phyloP scores from a whole-genome alignment of 768 basidiomycete genomes.

The Calvatia gigantea region DNA sequence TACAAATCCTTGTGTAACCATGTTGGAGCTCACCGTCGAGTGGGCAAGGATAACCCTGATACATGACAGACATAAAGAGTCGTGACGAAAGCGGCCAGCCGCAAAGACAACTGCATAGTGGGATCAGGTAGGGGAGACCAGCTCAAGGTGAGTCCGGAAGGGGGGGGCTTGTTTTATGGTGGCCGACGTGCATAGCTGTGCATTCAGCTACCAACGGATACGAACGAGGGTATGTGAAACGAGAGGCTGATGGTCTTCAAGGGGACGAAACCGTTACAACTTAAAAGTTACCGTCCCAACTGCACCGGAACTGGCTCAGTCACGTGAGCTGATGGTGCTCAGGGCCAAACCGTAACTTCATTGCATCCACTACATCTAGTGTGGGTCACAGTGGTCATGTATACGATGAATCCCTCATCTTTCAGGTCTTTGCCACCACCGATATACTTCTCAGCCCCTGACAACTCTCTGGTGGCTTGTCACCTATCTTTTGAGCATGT shows the following conservation, averaged over 20 bases:
- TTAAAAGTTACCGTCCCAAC: too few species aligned
- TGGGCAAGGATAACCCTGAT: slow-evolving; percentile 16
- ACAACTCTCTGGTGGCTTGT: too few species aligned
- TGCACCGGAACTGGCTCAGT: too few species aligned
- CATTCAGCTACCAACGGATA: background rate
- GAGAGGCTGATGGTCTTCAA: background rate
- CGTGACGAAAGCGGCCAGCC: slow-evolving; percentile 27
- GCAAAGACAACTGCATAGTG: slow-evolving; percentile 18
- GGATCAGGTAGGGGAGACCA: slow-evolving; percentile 36
- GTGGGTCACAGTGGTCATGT: too few species aligned
- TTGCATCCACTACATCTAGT: too few species aligned
- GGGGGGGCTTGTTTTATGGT: background rate
- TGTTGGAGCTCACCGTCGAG: slow-evolving; percentile 19
- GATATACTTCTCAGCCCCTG: too few species aligned
- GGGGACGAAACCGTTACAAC: background rate
- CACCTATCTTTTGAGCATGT: too few species aligned
- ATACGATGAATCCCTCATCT: too few species aligned
- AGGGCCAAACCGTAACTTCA: too few species aligned
- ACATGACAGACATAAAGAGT: slow-evolving; percentile 16
- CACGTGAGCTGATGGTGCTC: too few species aligned
- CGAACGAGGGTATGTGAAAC: background rate
- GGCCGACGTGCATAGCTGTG: background rate
- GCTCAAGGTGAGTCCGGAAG: slow-evolving; percentile 14
- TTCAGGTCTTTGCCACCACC: too few species aligned
- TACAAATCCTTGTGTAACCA: background rate